Percentiles rank a stretch among this genome's conserved stretches.
These are phyloP conservation scores for Hirsutella thompsonii DNA, from an alignment of 2,329 filamentous ascomycete genomes.

Conservation along the genomic window DNA sequence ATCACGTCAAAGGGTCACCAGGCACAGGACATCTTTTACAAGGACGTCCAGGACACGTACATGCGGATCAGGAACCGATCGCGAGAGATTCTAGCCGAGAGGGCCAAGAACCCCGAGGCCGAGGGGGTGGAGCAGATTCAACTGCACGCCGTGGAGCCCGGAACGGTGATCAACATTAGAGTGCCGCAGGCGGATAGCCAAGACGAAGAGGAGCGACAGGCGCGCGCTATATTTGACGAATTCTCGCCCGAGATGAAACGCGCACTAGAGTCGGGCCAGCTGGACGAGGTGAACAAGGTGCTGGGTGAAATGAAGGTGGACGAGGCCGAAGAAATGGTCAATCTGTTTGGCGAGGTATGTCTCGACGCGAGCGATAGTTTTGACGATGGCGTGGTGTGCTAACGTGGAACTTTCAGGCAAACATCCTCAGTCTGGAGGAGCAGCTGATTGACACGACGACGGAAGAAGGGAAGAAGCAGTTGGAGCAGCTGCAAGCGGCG, in stretches of 20 bases:
- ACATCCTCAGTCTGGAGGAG: slow-evolving; percentile 82
- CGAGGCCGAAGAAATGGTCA: slow-evolving; percentile 76
- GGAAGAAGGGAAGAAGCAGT: slow-evolving; percentile 64
- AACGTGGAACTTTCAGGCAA: slow-evolving; percentile 38
- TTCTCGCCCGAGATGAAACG: slow-evolving; percentile 73
- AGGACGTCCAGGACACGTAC: slow-evolving; percentile 87
- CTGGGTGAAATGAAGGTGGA: slow-evolving; percentile 79
- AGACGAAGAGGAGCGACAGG: slow-evolving; percentile 49
- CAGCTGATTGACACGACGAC: slow-evolving; percentile 94
- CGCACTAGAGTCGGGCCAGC: slow-evolving; percentile 74
- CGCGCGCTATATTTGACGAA: slow-evolving; percentile 65
- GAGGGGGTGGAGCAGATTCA: slow-evolving; percentile 85
- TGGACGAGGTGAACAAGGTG: slow-evolving; percentile 50
- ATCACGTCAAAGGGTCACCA: slow-evolving; percentile 84
- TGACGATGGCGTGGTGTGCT: neutral
- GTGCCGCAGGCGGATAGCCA: slow-evolving; percentile 59
- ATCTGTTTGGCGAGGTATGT: slow-evolving; percentile 56
- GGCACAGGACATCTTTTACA: slow-evolving; percentile 79
- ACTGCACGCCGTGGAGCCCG: slow-evolving; percentile 87
- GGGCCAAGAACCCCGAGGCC: slow-evolving; percentile 37
- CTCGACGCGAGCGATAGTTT: neutral
- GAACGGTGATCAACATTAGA: slow-evolving; percentile 79
- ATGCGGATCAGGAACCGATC: slow-evolving; percentile 66
- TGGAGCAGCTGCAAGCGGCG: slow-evolving; percentile 59
- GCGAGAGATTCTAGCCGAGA: slow-evolving; percentile 51